These are phyloP conservation scores for Mycena amicta DNA, from an alignment of 768 basidiomycete species.

Conservation along the genomic window DNA sequence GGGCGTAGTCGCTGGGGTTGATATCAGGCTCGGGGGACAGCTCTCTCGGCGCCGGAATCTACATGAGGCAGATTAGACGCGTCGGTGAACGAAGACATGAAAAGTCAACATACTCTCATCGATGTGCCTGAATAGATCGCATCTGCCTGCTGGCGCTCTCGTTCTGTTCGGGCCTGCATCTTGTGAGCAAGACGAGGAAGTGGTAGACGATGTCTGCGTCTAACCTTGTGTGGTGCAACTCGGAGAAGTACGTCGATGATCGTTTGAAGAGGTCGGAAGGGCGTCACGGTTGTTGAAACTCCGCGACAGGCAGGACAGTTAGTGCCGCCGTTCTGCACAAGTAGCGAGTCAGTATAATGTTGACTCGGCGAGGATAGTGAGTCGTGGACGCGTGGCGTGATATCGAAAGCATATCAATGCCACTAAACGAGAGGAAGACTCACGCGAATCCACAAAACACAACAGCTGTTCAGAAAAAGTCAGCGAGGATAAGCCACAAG, in stretches of 20 bases:
- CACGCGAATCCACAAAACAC: conserved; percentile 81
- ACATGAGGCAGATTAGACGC: conserved; percentile 7
- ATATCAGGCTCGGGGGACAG: conserved; percentile 76
- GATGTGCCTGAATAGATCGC: conserved; percentile 71
- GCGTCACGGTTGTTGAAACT: conserved; percentile 64
- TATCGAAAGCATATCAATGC: no score
- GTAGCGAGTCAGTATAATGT: no score
- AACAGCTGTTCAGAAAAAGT: conserved; percentile 56
- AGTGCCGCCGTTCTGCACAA: conserved; percentile 81
- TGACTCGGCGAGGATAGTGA: conserved; percentile 1
- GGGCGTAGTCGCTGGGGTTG: conserved; percentile 66
- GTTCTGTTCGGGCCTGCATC: conserved; percentile 66
- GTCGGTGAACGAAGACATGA: conserved; percentile 8
- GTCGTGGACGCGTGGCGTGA: conserved; percentile 16
- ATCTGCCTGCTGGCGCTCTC: conserved; percentile 81
- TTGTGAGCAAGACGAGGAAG: no score
- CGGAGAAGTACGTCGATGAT: conserved; percentile 74
- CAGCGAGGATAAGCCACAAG: not conserved
- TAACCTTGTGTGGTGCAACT: conserved; percentile 65
- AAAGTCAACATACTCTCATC: conserved; percentile 57
- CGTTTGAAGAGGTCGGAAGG: conserved; percentile 73
- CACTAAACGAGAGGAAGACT: conserved; percentile 41
- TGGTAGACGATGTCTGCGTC: no score
- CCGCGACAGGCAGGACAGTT: conserved; percentile 84
- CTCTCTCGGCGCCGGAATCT: conserved; percentile 80